phyloP scores from a whole-genome alignment of 1,284 basidiomycete genomes.

The Cystobasidium sp. region DNA sequence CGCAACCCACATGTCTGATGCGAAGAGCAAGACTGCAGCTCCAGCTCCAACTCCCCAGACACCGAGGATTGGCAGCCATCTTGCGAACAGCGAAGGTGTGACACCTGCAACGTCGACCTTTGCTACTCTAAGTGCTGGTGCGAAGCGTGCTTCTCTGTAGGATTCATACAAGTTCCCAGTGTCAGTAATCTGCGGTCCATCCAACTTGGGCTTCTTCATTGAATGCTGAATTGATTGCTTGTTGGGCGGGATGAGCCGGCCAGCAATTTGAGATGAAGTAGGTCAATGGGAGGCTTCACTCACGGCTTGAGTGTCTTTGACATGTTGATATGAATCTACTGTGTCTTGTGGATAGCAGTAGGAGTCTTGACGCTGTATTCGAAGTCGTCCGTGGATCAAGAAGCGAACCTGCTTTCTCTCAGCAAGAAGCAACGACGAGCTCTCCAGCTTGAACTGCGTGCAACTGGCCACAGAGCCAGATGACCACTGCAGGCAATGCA shows the following conservation, averaged over 20 bases:
- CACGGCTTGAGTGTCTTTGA: conserved; percentile 15
- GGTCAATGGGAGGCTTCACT: background rate
- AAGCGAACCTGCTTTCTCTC: background rate
- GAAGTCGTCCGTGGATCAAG: background rate
- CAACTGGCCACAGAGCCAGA: conserved; percentile 22
- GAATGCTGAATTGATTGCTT: background rate
- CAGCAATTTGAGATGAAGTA: background rate
- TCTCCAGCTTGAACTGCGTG: conserved; percentile 2
- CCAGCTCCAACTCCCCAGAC: conserved; percentile 41
- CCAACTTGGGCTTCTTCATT: background rate
- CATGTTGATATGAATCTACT: conserved; percentile 5
- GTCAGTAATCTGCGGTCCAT: background rate
- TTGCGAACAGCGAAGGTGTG: conserved; percentile 27
- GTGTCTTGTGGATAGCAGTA: background rate
- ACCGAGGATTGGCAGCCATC: conserved; percentile 39
- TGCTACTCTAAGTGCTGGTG: conserved; percentile 29
- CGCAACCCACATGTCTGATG: conserved; percentile 37
- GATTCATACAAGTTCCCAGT: conserved; percentile 1
- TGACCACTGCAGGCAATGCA: conserved; percentile 36
- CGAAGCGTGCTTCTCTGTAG: conserved; percentile 30
- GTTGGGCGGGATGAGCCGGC: conserved; percentile 13
- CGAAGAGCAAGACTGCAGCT: conserved; percentile 20
- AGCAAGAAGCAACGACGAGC: background rate
- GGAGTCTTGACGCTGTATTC: background rate
- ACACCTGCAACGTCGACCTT: conserved; percentile 20